Base-by-base conservation (phyloP, 2,329 filamentous ascomycete species). In the Penicillium expansum region DNA sequence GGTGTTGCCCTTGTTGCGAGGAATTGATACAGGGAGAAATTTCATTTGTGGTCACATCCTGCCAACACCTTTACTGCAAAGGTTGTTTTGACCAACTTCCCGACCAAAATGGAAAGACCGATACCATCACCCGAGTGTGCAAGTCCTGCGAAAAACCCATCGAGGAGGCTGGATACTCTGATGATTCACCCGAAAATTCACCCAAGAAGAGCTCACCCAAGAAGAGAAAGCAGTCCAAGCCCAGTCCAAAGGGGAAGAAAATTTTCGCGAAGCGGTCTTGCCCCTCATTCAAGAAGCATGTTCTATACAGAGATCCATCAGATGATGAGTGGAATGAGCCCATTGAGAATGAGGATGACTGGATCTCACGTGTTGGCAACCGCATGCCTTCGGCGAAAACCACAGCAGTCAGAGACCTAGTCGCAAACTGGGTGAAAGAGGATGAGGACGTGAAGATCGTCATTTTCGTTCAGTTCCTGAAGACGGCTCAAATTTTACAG, bases 391-490 rank as follows among this genome's bases (percentile, higher is more conserved):
- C 48, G 1, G 48, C 48, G 5, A 49, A 49, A 20, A 27, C 3
- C n/a, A 30, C 35, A 8, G 48, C 33, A 13, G 27, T 49, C 14
- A 24, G 13, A 11, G 24, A 16, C 2, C 35, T 39, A 4, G 18
- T 39, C n/a, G 3, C 35, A 20, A 16, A 30, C 2, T 49, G 48
- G 48, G 5, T 39, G 13, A 27, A 39, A 39, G 74, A 81, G 13
- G 77, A 80, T 4, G 73, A 75, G 0, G 50, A 73, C 0, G 77
- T 78, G 39, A 87, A 88, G 69, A 79, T 86, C 44, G 83, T 83
- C 56, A 71, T 87, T 44, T 88, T 86, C 61, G 83, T 80, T 0
- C 83, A 87, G 61, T 88, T 84, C 57, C 68, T 82, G 2, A 71
- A 77, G 3, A 80, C 86, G 62, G 76, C 84, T 6, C 66, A 74